A percentile compares a stretch with the other conserved stretches of the same genome.
phyloP scores from a whole-genome alignment of 371 early-diverging fungal genomes.

The Capillidium heterosporum region DNA sequence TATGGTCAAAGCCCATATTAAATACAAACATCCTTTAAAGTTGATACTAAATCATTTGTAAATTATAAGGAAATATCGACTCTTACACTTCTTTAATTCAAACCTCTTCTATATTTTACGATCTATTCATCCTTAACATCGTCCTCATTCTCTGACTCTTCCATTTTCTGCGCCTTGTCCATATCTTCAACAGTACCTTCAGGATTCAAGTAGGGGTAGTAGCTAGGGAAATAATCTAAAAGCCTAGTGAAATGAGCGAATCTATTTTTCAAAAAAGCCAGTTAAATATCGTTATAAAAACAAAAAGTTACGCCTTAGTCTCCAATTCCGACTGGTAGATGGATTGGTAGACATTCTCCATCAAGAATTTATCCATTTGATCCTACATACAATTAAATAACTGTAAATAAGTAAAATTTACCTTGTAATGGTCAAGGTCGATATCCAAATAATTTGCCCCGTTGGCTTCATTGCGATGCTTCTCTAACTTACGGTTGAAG shows the following conservation, averaged over 20 bases:
- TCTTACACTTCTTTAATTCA: too few species aligned
- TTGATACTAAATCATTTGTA: too few species aligned
- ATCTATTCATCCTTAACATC: too few species aligned
- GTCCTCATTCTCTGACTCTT: too few species aligned
- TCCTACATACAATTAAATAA: conserved; percentile 19
- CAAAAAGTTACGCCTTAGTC: neutral
- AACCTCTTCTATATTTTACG: too few species aligned
- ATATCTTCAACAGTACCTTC: too few species aligned
- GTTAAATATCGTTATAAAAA: neutral
- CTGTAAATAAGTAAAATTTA: conserved; percentile 8
- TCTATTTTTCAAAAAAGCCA: conserved; percentile 12
- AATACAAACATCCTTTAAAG: too few species aligned
- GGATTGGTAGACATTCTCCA: too few species aligned
- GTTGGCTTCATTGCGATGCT: conserved; percentile 10
- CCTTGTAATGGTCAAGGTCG: conserved; percentile 25
- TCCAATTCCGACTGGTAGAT: too few species aligned
- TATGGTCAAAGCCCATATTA: too few species aligned
- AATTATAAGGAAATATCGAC: too few species aligned
- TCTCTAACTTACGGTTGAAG: conserved; percentile 33
- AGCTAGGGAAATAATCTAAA: conserved; percentile 29
- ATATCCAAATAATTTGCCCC: conserved; percentile 8
- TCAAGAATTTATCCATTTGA: conserved; percentile 26
- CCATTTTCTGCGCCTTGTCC: too few species aligned
- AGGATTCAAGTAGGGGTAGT: conserved; percentile 21
- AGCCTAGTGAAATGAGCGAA: conserved; percentile 51